phyloP scores from a whole-genome alignment of 768 basidiomycete species.

The Rhizopogon salebrosus region DNA sequence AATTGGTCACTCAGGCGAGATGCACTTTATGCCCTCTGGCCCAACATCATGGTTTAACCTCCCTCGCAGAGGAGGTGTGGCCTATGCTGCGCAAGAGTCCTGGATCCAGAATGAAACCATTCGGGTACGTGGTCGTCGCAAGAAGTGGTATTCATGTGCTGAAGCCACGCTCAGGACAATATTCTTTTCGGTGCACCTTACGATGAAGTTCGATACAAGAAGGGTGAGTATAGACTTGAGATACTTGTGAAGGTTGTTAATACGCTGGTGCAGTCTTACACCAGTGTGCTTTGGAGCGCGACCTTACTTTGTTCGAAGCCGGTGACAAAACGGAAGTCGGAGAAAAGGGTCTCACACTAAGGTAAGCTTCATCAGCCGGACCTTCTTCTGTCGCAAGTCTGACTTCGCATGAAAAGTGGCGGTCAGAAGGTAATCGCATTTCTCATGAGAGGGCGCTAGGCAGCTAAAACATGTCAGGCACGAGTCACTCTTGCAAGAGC shows the following conservation, averaged over 20 bases:
- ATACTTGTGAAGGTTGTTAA: neutral
- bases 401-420: slow-evolving; percentile 27
- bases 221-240: slow-evolving; percentile 21
- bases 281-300: slow-evolving; percentile 38
- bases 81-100: slow-evolving; percentile 80
- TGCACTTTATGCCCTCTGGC: slow-evolving; percentile 53
- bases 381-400: neutral
- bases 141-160: neutral
- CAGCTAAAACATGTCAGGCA: slow-evolving; percentile 24
- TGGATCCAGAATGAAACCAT: slow-evolving; percentile 85
- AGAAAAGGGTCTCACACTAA: slow-evolving; percentile 60
- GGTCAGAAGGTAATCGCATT: slow-evolving; percentile 47
- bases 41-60: slow-evolving; percentile 64
- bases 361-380: slow-evolving; percentile 14
- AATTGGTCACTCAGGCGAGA: slow-evolving; percentile 32
- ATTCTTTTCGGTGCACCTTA: slow-evolving; percentile 38
- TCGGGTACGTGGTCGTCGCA: slow-evolving; percentile 27
- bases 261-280: slow-evolving; percentile 24
- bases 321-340: slow-evolving; percentile 70
- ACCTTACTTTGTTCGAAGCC: slow-evolving; percentile 44
- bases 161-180: slow-evolving; percentile 32
- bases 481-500: slow-evolving; percentile 54
- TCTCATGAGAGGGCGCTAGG: neutral
- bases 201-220: slow-evolving; percentile 37
- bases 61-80: slow-evolving; percentile 62